These are phyloP conservation scores for Marasmius fiardii DNA, from an alignment of 1,284 basidiomycete genomes.

Conservation along the genomic window DNA sequence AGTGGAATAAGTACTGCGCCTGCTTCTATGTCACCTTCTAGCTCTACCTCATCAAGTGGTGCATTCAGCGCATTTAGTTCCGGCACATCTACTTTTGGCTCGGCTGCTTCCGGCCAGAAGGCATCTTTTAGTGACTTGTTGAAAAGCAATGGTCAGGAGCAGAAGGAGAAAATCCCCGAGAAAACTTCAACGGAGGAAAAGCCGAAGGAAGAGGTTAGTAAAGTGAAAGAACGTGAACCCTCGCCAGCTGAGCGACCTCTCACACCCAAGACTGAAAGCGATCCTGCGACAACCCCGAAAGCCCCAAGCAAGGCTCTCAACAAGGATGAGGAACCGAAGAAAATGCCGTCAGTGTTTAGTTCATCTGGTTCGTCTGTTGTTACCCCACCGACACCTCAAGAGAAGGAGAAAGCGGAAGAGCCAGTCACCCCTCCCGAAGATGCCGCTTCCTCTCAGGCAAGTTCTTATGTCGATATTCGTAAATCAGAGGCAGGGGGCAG, in stretches of 20 bases:
- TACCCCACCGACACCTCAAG: background rate
- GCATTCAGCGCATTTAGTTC: constrained; percentile 50
- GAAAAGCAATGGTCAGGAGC: constrained; percentile 14
- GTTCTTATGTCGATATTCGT: constrained; percentile 20
- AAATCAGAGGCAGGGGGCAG: constrained; percentile 14
- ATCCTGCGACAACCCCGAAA: background rate
- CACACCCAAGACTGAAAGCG: background rate
- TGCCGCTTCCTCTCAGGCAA: constrained; percentile 18
- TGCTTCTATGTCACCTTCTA: constrained; percentile 25
- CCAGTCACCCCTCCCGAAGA: background rate
- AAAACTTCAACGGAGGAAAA: constrained; percentile 11
- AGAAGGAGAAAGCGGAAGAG: background rate
- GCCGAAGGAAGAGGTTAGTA: constrained; percentile 9
- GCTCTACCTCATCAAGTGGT: constrained; percentile 24
- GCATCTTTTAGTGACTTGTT: constrained; percentile 42
- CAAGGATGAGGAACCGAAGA: background rate
- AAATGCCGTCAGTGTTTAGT: background rate
- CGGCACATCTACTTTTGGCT: constrained; percentile 38
- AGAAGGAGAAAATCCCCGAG: constrained; percentile 16
- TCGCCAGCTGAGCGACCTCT: background rate
- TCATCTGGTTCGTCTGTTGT: background rate
- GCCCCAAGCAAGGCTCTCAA: background rate
- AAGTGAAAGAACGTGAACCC: background rate
- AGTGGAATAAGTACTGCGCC: background rate
- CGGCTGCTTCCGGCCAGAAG: constrained; percentile 30